Evolutionary conservation across 805 yeast species (phyloP).

Genomic region (Wickerhamiella bombiphila): DNA sequence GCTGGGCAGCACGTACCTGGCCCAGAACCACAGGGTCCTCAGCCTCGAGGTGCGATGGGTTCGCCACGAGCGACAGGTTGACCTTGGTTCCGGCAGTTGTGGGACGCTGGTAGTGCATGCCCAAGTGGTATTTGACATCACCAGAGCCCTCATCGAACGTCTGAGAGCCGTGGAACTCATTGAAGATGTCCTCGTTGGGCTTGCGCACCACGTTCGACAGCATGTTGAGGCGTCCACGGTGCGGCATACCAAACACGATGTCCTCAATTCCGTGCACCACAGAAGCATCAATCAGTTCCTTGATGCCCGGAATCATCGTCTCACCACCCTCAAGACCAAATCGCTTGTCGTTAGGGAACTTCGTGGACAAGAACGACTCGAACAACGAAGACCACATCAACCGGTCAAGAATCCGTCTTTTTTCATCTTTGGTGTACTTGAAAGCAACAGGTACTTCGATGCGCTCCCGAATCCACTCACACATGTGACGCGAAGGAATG

Average conservation of each 20-base stretch:
- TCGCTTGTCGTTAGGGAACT: conserved; percentile 97
- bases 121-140: conserved; percentile 97
- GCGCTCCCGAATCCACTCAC: conserved; percentile 97
- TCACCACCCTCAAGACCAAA: conserved; percentile 99
- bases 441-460: conserved; percentile 83
- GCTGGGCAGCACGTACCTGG: conserved; percentile 91
- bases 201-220: conserved; percentile 96
- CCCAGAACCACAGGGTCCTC: conserved; percentile 98
- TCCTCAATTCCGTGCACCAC: conserved; percentile 83
- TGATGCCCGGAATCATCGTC: conserved; percentile 90
- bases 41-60: conserved; percentile 98
- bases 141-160: conserved; percentile 94
- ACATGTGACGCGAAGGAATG: conserved; percentile 85
- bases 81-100: conserved; percentile 96
- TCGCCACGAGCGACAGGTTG: conserved; percentile 89
- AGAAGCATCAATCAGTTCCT: conserved; percentile 83
- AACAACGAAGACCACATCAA: conserved; percentile 92
- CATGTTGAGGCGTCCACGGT: conserved; percentile 97
- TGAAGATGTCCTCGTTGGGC: conserved; percentile 94
- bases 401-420: conserved; percentile 91
- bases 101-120: conserved; percentile 98
- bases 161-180: conserved; percentile 86
- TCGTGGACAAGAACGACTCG: conserved; percentile 82
- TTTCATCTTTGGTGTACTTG: conserved; percentile 73
- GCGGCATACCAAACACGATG: conserved; percentile 98